Conservation (phyloP, 2,329 filamentous ascomycete species). For the Ambrosiella cleistominuta region DNA sequence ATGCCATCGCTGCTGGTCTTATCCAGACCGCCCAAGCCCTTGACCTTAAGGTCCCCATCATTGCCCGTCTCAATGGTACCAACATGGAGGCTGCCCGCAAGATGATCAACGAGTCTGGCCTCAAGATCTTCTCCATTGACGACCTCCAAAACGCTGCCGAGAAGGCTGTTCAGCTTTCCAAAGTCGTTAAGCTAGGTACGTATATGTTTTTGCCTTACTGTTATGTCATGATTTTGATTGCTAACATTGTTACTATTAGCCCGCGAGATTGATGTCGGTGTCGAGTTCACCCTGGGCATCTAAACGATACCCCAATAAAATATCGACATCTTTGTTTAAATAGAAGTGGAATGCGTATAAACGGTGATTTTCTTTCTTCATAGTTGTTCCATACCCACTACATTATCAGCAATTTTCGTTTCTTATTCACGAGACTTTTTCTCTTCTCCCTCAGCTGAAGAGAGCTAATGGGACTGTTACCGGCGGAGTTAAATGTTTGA, state of each 20-base stretch:
- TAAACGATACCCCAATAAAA: constrained; percentile 28
- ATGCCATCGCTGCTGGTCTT: constrained; percentile 89
- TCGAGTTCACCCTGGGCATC: constrained; percentile 89
- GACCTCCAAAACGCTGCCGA: constrained; percentile 93
- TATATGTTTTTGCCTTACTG: constrained; percentile 15
- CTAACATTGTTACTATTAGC: constrained; percentile 30
- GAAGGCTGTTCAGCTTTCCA: constrained; percentile 97
- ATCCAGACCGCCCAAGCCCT: constrained; percentile 89
- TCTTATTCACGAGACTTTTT: background rate
- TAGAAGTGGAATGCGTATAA: constrained; percentile 1
- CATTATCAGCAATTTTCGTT: constrained; percentile 7
- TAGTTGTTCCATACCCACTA: constrained; percentile 8
- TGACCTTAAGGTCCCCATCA: constrained; percentile 91
- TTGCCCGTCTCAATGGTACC: constrained; percentile 92
- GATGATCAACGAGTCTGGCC: constrained; percentile 84
- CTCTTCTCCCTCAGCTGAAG: background rate
- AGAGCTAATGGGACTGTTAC: background rate
- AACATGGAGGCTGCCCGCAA: constrained; percentile 93
- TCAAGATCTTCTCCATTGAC: constrained; percentile 99
- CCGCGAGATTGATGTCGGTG: constrained; percentile 90
- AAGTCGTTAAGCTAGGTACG: constrained; percentile 95
- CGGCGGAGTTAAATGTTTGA: background rate
- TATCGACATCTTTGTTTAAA: background rate
- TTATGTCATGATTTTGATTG: background rate
- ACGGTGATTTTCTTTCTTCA: constrained; percentile 6